Evolutionary conservation across 2,329 filamentous ascomycete species (phyloP), one percentile per base, ranked within the genome.

Genomic region (Colletotrichum musae): DNA sequence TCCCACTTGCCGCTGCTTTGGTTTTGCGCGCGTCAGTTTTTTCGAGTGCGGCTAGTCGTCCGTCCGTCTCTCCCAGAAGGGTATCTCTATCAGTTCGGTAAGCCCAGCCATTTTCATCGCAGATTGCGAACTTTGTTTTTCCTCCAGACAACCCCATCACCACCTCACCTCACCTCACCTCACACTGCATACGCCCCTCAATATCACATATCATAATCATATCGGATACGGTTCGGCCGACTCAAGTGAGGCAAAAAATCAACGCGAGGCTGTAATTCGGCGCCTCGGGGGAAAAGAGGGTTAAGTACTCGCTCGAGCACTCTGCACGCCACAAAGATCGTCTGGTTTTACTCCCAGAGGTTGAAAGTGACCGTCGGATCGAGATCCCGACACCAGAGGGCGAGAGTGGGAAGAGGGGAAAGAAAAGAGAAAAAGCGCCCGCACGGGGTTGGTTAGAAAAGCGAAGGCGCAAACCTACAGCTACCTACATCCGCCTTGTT

Each of bases 221-320:
- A 21, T 21, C 39, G 24, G 18, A 47, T 12, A 28, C 48, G 12
- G 39, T 21, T 39, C 36, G 26, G 61, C 48, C 57, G 47, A 43
- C 41, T 69, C 66, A 66, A 69, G 66, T 69, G 66, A 70, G 63
- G 57, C 63, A 57, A 57, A 45, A 56, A 65, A 53, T 36, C 32
- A 18, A 59, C 36, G 47, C 26, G 21, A 10, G 28, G 28, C 32
- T 58, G 48, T 16, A 48, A 50, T 48, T 16, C 67, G 57, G 47
- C 45, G 47, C 51, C 26, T 48, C 51, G 41, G 47, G 26, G 43
- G 41, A 26, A 36, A 15, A 53, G 48, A 39, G 21, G 18, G 28
- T 18, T 39, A 62, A 24, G 28, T 16, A 18, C 13, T 18, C 45
- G 39, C 12, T 56, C 12, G 56, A 48, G 32, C 45, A 39, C 53